Conservation (phyloP, 345 rosid genomes). For the Turritis glabra region DNA sequence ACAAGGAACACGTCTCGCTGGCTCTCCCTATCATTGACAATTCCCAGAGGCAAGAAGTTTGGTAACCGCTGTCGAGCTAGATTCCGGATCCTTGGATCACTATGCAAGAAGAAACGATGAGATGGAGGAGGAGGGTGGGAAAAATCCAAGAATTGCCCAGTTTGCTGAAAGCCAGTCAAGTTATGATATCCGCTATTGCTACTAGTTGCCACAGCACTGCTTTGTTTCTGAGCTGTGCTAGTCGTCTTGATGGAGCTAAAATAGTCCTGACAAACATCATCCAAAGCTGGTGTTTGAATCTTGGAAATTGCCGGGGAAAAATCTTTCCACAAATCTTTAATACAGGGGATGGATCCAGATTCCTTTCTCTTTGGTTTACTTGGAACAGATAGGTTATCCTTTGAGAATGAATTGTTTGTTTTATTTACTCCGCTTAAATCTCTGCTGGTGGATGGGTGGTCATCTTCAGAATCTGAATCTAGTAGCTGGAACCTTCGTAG, state of each 20-base stretch:
- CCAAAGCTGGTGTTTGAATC: slow-evolving; percentile 74
- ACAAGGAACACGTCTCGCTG: slow-evolving; percentile 47
- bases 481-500: slow-evolving; percentile 79
- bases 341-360: slow-evolving; percentile 12
- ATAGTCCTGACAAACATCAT: slow-evolving; percentile 80
- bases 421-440: slow-evolving; percentile 36
- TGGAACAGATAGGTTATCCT: slow-evolving; percentile 31
- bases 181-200: slow-evolving; percentile 14
- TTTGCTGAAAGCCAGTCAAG: slow-evolving; percentile 26
- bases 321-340: slow-evolving; percentile 69
- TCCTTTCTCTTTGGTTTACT: slow-evolving; percentile 43
- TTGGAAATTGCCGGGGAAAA: slow-evolving; percentile 53
- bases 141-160: slow-evolving; percentile 42
- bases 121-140: slow-evolving; percentile 63
- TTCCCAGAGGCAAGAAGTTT: slow-evolving; percentile 63
- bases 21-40: slow-evolving; percentile 37
- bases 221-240: slow-evolving; percentile 38
- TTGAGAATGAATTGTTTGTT: slow-evolving; percentile 32
- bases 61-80: slow-evolving; percentile 66
- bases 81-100: slow-evolving; percentile 63
- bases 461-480: slow-evolving; percentile 79
- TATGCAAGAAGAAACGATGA: slow-evolving; percentile 72
- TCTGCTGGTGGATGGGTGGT: slow-evolving; percentile 40
- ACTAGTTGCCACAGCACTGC: slow-evolving; percentile 26
- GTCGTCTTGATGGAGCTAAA: slow-evolving; percentile 52